Conservation (phyloP, 306 rosid genomes). For the Benincasa hispida region DNA sequence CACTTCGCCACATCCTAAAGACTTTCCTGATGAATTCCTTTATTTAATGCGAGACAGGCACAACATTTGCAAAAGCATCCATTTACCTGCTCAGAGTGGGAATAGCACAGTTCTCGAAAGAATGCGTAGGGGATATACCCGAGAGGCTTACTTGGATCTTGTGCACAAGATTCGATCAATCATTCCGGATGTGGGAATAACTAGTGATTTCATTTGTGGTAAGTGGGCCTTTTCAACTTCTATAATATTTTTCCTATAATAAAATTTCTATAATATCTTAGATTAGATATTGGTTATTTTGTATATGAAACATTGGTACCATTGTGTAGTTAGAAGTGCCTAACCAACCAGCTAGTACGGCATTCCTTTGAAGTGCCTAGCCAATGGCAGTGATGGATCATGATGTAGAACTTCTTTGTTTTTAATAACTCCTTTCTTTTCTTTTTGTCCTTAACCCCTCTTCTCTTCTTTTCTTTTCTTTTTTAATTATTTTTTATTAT, state of each 20-base stretch:
- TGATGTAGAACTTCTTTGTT: not conserved
- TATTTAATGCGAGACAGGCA: constrained; percentile 81
- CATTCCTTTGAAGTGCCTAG: not conserved
- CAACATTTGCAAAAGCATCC: constrained; percentile 70
- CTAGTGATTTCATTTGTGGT: constrained; percentile 94
- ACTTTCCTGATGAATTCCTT: constrained; percentile 79
- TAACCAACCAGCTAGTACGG: not conserved
- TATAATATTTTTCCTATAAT: not conserved
- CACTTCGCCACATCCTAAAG: constrained; percentile 98
- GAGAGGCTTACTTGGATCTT: constrained; percentile 85
- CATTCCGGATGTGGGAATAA: constrained; percentile 83
- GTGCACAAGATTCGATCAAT: constrained; percentile 64
- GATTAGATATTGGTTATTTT: constrained; percentile 1
- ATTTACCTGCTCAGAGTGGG: constrained; percentile 90
- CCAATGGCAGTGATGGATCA: not conserved
- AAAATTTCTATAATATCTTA: not conserved
- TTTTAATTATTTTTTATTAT: too few species aligned
- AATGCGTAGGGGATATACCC: constrained; percentile 93
- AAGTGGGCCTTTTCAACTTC: constrained; percentile 11
- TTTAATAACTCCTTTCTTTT: not conserved
- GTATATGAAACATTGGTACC: not conserved
- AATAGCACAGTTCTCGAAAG: constrained; percentile 64
- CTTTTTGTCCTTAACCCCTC: too few species aligned
- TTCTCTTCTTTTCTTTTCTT: too few species aligned
- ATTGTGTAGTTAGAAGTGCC: not conserved